phyloP scores from a whole-genome alignment of 2,329 filamentous ascomycete genomes.

The Nemania bipapillata region DNA sequence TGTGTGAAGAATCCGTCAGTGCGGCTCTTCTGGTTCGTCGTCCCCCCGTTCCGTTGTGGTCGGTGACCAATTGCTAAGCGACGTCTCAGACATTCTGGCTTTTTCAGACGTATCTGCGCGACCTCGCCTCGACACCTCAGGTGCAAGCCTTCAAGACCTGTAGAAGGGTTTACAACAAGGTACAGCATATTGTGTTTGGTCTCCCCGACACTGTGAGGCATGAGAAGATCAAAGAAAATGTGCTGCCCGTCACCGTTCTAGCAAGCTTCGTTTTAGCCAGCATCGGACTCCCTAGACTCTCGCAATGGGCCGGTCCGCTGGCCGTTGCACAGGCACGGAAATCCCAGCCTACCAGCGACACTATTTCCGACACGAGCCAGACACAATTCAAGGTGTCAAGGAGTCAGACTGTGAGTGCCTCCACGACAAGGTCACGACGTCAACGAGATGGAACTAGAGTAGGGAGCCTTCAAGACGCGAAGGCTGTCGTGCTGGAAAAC shows the following conservation, averaged over 20 bases:
- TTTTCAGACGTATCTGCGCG: constrained; percentile 87
- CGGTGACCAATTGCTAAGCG: constrained; percentile 43
- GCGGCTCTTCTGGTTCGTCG: constrained; percentile 78
- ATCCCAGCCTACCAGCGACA: constrained; percentile 71
- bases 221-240: constrained; percentile 84
- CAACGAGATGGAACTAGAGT: constrained; percentile 60
- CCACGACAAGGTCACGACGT: constrained; percentile 63
- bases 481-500: constrained; percentile 33
- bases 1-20: constrained; percentile 88
- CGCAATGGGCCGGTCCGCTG: constrained; percentile 81
- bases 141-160: constrained; percentile 84
- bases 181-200: constrained; percentile 87
- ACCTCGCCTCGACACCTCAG: constrained; percentile 78
- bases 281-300: constrained; percentile 77
- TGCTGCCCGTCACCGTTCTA: constrained; percentile 81
- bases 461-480: constrained; percentile 58
- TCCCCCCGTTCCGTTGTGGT: constrained; percentile 32
- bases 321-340: constrained; percentile 84
- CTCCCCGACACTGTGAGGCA: constrained; percentile 73
- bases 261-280: constrained; percentile 83
- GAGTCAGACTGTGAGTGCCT: constrained; percentile 72
- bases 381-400: constrained; percentile 64
- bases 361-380: constrained; percentile 67
- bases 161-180: constrained; percentile 85
- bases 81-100: constrained; percentile 82